These are phyloP conservation scores for Cladorrhinum sp. DNA, from an alignment of 2,329 filamentous ascomycete genomes.

Conservation along the genomic window DNA sequence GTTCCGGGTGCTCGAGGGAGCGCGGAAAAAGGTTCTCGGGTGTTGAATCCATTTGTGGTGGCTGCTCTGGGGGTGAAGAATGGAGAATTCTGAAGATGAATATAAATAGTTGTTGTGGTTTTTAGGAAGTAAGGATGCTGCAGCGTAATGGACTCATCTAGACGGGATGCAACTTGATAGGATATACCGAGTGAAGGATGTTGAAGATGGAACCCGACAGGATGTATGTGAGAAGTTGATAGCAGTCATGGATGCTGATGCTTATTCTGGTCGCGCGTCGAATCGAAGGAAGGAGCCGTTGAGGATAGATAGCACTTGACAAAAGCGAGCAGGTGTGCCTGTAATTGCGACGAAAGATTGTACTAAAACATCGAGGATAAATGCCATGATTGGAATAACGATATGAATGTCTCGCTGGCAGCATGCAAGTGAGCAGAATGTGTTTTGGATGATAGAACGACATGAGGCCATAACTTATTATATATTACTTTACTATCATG, in stretches of 20 bases:
- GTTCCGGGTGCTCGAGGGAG: not conserved
- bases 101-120: not conserved
- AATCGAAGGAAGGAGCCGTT: no score
- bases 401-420: no score
- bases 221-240: not conserved
- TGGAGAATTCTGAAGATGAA: not conserved
- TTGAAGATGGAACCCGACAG: not conserved
- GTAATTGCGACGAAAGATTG: no score
- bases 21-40: constrained; percentile 1
- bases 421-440: no score
- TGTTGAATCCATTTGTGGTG: not conserved
- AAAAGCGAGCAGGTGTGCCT: no score
- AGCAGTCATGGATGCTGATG: no score
- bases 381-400: not conserved
- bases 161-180: not conserved
- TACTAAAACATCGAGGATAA: no score
- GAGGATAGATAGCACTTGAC: no score
- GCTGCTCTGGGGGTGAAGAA: not conserved
- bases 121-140: not conserved
- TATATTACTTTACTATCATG: not conserved
- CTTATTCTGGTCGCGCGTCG: no score
- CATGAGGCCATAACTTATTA: no score
- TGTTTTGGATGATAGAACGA: no score
- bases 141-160: not conserved
- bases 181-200: not conserved